Base-by-base conservation (phyloP, 1,284 basidiomycete genomes). In the Cerioporus squamosus region DNA sequence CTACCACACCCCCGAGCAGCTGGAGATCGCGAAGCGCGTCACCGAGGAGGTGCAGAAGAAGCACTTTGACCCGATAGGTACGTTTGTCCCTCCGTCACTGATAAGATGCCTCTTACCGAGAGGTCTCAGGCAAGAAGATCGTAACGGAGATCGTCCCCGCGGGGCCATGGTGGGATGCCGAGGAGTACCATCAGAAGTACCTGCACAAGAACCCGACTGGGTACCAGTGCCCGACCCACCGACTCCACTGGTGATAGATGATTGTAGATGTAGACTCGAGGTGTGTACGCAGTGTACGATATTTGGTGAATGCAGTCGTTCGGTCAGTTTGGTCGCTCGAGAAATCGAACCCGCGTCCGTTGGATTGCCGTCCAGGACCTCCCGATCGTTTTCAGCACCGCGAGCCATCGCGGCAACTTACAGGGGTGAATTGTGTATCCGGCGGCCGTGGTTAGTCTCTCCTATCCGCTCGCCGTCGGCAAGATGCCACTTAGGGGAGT, bases 31-130 rank as follows among this genome's bases (percentile, higher is more conserved):
- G 1, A 81, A 87, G 67, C 83, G 86, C 44, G 88, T 98, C 2
- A 97, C 93, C 0, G 82, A 83, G 23, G 91, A 96, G 70, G 86
- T 98, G 1, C 92, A 97, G 75, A 85, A 84, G 61, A 92, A 92
- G 74, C 86, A 96, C 64, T 89, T 88, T 65, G 84, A 86, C n/a
- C 84, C 89, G 7, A 87, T 86, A 59, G 88, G 80, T 59, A 40
- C 42, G 63, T 61, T 7, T 10, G n/a, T 47, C 22, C 2, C 15
- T 46, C 39, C 43, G 2, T 18, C 17, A 40, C 33, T 5, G 9
- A 24, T n/a, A 12, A 43, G 33, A 5, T 18, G 23, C 24, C 2
- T 2, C 15, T 38, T 15, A 22, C 24, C 26, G 7, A 10, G 2
- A 15, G 38, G 0, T 15, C 38, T 43, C 58, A 70, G 69, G 87